A percentile compares a stretch with the other conserved stretches of the same genome.
Conservation (phyloP, 129 eudicot genomes). For the Flaveria linearis region DNA sequence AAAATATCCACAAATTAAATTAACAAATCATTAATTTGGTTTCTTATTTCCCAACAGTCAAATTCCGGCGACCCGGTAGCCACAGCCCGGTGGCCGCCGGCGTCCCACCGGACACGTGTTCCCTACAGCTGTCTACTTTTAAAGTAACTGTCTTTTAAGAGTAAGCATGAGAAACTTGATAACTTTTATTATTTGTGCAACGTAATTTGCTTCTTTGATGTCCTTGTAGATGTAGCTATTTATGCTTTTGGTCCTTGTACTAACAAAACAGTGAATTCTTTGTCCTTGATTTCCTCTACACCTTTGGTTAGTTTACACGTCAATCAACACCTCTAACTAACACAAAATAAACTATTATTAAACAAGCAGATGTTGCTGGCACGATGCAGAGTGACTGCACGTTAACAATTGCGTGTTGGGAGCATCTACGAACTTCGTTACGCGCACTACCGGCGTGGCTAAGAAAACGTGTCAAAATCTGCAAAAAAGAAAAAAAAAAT, state of each 20-base stretch:
- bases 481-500: no score
- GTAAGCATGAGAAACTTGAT: conserved; percentile 18
- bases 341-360: no score
- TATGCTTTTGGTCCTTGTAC: background rate
- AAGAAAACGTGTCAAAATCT: no score
- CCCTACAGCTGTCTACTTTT: conserved; percentile 29
- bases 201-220: background rate
- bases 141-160: conserved; percentile 25
- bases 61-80: conserved; percentile 34
- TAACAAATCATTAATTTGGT: conserved; percentile 27
- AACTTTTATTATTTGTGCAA: conserved; percentile 27
- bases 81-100: conserved; percentile 33
- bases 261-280: no score
- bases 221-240: background rate
- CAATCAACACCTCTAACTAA: no score
- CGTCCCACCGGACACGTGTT: conserved; percentile 33
- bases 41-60: conserved; percentile 56
- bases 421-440: no score
- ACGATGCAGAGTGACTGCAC: no score
- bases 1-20: conserved; percentile 8
- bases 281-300: no score
- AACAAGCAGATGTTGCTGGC: no score
- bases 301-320: no score
- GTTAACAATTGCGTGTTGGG: no score
- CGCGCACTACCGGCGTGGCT: no score